Conservation (phyloP, 345 rosid species). For the Citrus sinensis region DVS_A1.0 CM039165.1:28983501-28984000, state of each 20-base stretch:
- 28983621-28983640: not conserved
- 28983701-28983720: not conserved
- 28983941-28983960: not conserved
- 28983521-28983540: constrained; percentile 86
- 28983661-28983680: not conserved
- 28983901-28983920: not conserved
- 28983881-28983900: not conserved
- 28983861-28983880: not conserved
- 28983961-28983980: not conserved
- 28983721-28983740: not conserved
- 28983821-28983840: not conserved
- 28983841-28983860: not conserved
- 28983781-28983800: too few relatives aligned
- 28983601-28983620: not conserved
- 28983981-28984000: not conserved
- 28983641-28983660: not conserved
- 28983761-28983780: not conserved
- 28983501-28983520: constrained; percentile 58
- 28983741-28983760: not conserved
- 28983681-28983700: not conserved
- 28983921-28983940: not conserved
- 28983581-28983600: not conserved
- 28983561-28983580: not conserved
- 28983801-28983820: not conserved
- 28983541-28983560: constrained; percentile 73